Percentiles rank a stretch among this genome's conserved stretches.
These are phyloP conservation scores for Phytophthora niederhauseri DNA, from an alignment of 352 stramenopile genomes.

Conservation along the genomic window DNA sequence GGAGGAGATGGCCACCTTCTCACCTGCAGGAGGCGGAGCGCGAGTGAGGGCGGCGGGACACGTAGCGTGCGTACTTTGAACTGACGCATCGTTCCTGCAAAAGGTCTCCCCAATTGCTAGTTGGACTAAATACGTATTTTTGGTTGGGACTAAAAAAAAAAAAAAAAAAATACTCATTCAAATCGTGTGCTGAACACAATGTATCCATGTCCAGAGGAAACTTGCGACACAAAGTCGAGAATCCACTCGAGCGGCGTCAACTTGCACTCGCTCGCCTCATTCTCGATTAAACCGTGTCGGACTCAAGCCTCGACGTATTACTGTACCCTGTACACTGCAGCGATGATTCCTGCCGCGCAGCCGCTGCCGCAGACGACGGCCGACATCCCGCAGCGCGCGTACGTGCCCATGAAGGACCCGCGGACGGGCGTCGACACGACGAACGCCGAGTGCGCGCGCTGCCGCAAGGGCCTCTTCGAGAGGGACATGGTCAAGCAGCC, in stretches of 20 bases:
- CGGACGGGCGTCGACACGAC: slow-evolving; percentile 27
- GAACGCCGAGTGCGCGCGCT: slow-evolving; percentile 45
- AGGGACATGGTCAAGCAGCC: slow-evolving; percentile 58
- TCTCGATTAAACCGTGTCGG: slow-evolving; percentile 14
- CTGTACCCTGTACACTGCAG: slow-evolving; percentile 2
- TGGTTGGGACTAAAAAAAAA: not conserved
- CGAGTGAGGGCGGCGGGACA: not conserved
- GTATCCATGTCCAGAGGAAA: slow-evolving; percentile 18
- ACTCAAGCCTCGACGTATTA: not conserved
- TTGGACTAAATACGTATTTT: not conserved
- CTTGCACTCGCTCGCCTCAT: not conserved
- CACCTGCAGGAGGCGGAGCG: slow-evolving; percentile 5
- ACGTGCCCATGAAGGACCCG: slow-evolving; percentile 23
- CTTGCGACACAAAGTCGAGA: not conserved
- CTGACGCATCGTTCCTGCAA: not conserved
- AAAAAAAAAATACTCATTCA: no score
- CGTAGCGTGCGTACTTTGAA: not conserved
- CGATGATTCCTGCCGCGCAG: slow-evolving; percentile 38
- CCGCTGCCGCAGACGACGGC: slow-evolving; percentile 35
- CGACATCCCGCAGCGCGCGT: slow-evolving; percentile 36
- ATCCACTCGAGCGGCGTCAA: slow-evolving; percentile 6
- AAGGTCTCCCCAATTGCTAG: not conserved
- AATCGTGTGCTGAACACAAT: slow-evolving; percentile 1
- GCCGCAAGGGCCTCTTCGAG: slow-evolving; percentile 37
- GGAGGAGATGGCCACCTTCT: slow-evolving; percentile 5